Evolutionary conservation across 441 rosid genomes (phyloP), one percentile per base, ranked within the genome.

Genomic region (Pelargonium australe): DNA sequence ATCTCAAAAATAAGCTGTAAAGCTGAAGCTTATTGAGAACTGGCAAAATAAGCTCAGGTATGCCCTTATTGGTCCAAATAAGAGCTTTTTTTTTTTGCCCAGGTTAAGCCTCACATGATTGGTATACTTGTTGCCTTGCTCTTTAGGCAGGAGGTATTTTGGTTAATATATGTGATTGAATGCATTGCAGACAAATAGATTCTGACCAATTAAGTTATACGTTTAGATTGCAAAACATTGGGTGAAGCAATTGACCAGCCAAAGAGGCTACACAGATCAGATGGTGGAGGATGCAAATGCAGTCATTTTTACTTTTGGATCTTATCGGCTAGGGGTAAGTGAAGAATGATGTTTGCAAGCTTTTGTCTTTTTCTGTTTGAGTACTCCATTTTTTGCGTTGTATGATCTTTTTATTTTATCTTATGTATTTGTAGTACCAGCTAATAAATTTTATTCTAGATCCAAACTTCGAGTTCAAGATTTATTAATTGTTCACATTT

Each of bases 261-360:
- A 76, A 67, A 82, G 81, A 68, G 89, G 94, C 1, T 88, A 83
- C 81, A 80, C 87, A 0, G 89, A 85, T 76, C 90, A 85, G 66
- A 86, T 85, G 89, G 85, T 85, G 79, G 90, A 88, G 72, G 90
- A 86, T 74, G 90, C 94, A 17, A 88, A 86, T 78, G 94, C 94
- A 25, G 67, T 83, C 12, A 79, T 88, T 58, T 83, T 85, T 65
- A 88, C 94, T 64, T 88, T 88, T 73, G 90, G 94, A 37, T 88
- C 94, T 72, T 88, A 83, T 72, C 78, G 85, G 5, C 87, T 88
- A 55, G 94, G 94, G 85, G 89, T 78, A 64, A 72, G 73, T 53
- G 5, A 40, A 4, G 53, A 47, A 11, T 47, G 53, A 11, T 47
- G 53, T 10, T 47, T 47, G 53, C 2, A 11, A 23, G 25, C 25